These are phyloP conservation scores for Dalechampia spathulata DNA, from an alignment of 441 rosid species.

Conservation along the genomic window DNA sequence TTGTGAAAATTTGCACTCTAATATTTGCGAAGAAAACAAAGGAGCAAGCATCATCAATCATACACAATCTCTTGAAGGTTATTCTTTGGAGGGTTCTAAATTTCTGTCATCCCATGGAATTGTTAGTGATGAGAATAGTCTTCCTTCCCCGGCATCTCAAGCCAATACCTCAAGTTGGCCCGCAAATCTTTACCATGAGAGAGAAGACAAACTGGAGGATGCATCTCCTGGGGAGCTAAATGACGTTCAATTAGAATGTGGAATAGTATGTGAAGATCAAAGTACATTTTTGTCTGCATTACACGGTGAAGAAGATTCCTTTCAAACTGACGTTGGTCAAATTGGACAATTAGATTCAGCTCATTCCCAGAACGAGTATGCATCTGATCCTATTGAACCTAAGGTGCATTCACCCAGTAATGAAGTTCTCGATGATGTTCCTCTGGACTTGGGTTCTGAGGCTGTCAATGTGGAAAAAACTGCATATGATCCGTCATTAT, in stretches of 20 bases:
- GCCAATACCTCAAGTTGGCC: constrained; percentile 22
- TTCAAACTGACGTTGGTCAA: constrained; percentile 11
- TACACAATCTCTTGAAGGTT: too few species aligned
- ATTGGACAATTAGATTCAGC: constrained; percentile 16
- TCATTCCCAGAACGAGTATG: constrained; percentile 18
- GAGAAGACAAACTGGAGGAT: constrained; percentile 34
- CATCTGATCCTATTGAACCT: constrained; percentile 13
- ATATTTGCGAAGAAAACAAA: too few species aligned
- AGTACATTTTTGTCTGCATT: constrained; percentile 43
- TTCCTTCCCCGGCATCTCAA: constrained; percentile 15
- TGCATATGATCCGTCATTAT: constrained; percentile 54
- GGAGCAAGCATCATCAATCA: too few species aligned
- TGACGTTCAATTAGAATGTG: constrained; percentile 28
- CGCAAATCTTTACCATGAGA: constrained; percentile 21
- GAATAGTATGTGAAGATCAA: constrained; percentile 36
- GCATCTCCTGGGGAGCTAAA: constrained; percentile 25
- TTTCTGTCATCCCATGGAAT: constrained; percentile 16
- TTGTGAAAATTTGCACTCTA: too few species aligned
- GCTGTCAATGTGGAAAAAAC: constrained; percentile 24
- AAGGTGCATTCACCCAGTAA: constrained; percentile 14
- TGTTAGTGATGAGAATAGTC: constrained; percentile 18
- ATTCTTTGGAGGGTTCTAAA: constrained; percentile 19
- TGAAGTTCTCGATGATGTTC: constrained; percentile 23
- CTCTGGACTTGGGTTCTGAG: constrained; percentile 31
- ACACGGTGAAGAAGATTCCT: constrained; percentile 26